These are phyloP conservation scores for Pestalotiopsis sp. DNA, from an alignment of 2,329 filamentous ascomycete genomes.

Conservation along the genomic window DNA sequence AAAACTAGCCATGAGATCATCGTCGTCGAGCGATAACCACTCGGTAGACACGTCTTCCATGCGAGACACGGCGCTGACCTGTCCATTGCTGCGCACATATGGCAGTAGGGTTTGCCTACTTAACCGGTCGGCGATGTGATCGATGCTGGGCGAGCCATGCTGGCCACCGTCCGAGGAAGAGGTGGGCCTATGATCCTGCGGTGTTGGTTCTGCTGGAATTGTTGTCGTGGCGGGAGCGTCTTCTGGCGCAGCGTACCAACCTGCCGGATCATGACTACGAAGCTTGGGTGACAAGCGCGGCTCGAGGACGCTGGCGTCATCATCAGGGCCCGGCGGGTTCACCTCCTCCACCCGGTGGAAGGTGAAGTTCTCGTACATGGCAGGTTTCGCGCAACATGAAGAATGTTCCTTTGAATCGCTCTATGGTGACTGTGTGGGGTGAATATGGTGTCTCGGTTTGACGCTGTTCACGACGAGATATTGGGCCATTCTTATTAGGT, in stretches of 20 bases:
- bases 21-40: neutral
- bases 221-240: neutral
- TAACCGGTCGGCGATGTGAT: conserved; percentile 19
- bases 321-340: conserved; percentile 15
- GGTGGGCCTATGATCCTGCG: no score
- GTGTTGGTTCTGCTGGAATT: no score
- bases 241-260: neutral
- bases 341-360: conserved; percentile 21
- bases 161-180: neutral
- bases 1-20: neutral
- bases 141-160: conserved; percentile 14
- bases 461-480: neutral
- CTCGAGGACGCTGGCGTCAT: conserved; percentile 20
- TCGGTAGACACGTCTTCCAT: neutral
- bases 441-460: no score
- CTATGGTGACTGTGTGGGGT: neutral
- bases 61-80: neutral
- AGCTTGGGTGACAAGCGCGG: conserved; percentile 17
- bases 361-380: conserved; percentile 26
- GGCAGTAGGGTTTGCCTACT: conserved; percentile 21
- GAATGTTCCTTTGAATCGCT: neutral
- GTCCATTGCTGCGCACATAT: conserved; percentile 2
- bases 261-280: neutral
- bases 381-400: conserved; percentile 5
- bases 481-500: neutral